Conservation (phyloP, 441 rosid genomes). For the Geranium incanum region DNA sequence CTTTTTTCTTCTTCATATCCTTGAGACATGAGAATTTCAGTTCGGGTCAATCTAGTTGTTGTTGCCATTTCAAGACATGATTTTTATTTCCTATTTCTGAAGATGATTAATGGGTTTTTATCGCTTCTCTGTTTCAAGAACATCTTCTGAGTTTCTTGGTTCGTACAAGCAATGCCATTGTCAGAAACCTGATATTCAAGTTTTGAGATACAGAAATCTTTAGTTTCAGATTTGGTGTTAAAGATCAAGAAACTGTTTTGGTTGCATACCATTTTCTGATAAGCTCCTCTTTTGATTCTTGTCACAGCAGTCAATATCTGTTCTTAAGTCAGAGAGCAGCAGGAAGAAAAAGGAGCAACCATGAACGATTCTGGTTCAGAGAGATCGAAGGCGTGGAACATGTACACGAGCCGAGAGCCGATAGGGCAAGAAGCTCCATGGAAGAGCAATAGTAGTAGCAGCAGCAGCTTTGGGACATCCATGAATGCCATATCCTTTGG, state of each 20-base stretch:
- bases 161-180: too few species aligned
- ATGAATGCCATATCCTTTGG: constrained; percentile 66
- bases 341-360: background rate
- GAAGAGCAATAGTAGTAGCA: constrained; percentile 25
- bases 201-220: too few species aligned
- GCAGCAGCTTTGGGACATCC: constrained; percentile 35
- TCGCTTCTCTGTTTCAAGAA: too few species aligned
- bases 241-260: background rate
- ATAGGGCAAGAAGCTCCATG: constrained; percentile 49
- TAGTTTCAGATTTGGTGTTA: too few species aligned
- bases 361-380: constrained; percentile 49
- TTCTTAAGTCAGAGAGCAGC: background rate
- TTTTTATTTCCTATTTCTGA: too few species aligned
- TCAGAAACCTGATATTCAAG: too few species aligned
- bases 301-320: background rate
- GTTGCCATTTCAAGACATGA: too few species aligned
- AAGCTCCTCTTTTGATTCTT: background rate
- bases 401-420: constrained; percentile 41
- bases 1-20: too few species aligned
- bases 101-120: too few species aligned
- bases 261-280: background rate
- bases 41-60: too few species aligned
- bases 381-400: constrained; percentile 55
- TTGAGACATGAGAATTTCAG: too few species aligned
- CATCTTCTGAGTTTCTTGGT: too few species aligned